Base-by-base conservation (phyloP, 768 basidiomycete genomes). In the Ephemerocybe angulata region DNA sequence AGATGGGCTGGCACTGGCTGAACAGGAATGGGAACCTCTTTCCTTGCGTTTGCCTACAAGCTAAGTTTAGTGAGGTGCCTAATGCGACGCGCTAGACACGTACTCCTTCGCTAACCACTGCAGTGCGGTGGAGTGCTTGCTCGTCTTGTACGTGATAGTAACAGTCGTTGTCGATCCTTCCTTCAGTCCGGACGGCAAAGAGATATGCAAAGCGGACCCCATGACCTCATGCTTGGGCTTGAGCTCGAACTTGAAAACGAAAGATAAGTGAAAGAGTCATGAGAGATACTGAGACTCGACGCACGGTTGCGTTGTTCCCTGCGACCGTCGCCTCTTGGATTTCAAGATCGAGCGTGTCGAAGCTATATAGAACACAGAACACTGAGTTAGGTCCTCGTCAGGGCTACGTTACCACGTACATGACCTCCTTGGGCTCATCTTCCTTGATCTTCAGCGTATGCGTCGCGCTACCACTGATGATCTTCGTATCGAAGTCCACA, bases 1-100 rank as follows among this genome's bases (percentile, higher is more conserved):
- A 87, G 60, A 94, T 96, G 3, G 95, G 91, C 60, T 97, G 93
- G 63, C 88, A 91, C 63, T 97, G 95, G 56, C 90, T 93, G 74
- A 94, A 98, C 15, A 98, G 69, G 70, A 88, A 97, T 0, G 91
- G 87, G 65, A 89, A 88, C 19, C 74, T 72, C 60, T 92, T 92
- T 7, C 92, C 92, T 56, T 90, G 89, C 0, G 93, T 97, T 70
- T 93, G 86, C 55, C 90, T 90, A 49, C 49, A 10, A 43, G 49
- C 24, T 17, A 44, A 15, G 21, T 24, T 38, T 17, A 50, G 52
- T 46, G 43, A 21, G 47, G 28, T 31, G 10, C 27, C 31, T 12
- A 25, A 10, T 25, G 49, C 12, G 25, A 48, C 12, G 42, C 57
- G 42, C 30, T 33, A 47, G 15, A n/a, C 6, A 68, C 77, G 40